Evolutionary conservation across 768 basidiomycete genomes (phyloP), one percentile per base, ranked within the genome.

Genomic region (Mycena floridula): DNA sequence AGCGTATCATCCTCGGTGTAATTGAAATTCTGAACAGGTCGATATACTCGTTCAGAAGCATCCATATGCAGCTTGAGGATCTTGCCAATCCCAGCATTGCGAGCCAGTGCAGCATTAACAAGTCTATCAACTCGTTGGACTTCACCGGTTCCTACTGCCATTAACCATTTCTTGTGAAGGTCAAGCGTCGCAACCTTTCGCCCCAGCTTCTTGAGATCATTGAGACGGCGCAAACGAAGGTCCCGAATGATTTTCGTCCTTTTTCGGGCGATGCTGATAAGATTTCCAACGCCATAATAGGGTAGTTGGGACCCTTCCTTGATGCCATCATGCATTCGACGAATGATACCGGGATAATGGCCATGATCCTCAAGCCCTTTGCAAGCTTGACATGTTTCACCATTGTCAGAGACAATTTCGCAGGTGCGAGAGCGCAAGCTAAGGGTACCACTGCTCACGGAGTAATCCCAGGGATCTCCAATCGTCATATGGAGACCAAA

Each of bases 71-170:
- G 37, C n/a, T 47, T 46, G 5, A 61, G 20, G 3, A 61, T 27
- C 3, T 46, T 41, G 0, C 37, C 42, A 25, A 61, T 53, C 3
- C 58, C 55, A 5, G 42, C 40, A 8, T 44, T 42, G 8, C 44
- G 35, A 11, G 32, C 42, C 9, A 58, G 20, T 35, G 46, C 52
- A 15, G 47, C 53, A 23, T 40, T 27, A 8, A 54, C 39, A 12
- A 60, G 43, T 13, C 48, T 37, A 24, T 53, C 47, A 1, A 58
- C 46, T 7, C 57, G 47, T 22, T 48, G 36, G 2, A 55, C 46
- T 21, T 51, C 41, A 23, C 57, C 57, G 18, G 53, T 55, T 21
- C 39, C 57, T 1, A 60, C 44, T 15, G 54, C 57, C 46, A 58
- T 45, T 7, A 58, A 43, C 23, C 50, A 52, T 40, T 47, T 32